phyloP scores from a whole-genome alignment of 352 stramenopile species.

The Achlya hypogyna region DNA sequence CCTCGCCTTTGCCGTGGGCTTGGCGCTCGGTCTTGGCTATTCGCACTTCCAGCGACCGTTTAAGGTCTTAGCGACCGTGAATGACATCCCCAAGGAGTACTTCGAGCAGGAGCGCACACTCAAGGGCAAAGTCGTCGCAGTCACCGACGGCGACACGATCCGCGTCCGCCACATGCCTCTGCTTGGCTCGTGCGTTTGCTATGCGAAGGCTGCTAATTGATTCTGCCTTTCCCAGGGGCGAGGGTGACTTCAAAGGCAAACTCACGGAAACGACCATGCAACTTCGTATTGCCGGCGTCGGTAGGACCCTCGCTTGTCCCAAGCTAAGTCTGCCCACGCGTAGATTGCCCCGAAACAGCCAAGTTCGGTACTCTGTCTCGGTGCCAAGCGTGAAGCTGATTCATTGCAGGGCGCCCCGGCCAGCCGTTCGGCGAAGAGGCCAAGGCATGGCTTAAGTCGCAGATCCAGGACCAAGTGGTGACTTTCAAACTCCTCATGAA shows the following conservation, averaged over 20 bases:
- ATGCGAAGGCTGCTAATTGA: background rate
- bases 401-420: constrained; percentile 24
- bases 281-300: constrained; percentile 73
- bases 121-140: constrained; percentile 28
- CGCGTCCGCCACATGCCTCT: constrained; percentile 55
- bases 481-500: constrained; percentile 72
- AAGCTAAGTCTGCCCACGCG: background rate
- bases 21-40: constrained; percentile 47
- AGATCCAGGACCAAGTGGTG: constrained; percentile 41
- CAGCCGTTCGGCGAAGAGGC: constrained; percentile 74
- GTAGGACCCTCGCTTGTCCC: constrained; percentile 19
- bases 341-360: constrained; percentile 74
- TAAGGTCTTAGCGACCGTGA: constrained; percentile 60
- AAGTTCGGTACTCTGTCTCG: constrained; percentile 54
- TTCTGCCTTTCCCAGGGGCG: constrained; percentile 15
- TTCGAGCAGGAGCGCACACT: constrained; percentile 59
- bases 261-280: constrained; percentile 73
- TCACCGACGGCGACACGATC: constrained; percentile 79
- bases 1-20: constrained; percentile 41
- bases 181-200: constrained; percentile 6
- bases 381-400: too few species aligned
- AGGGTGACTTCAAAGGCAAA: constrained; percentile 36
- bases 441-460: constrained; percentile 51
- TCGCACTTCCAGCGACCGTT: constrained; percentile 53
- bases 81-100: constrained; percentile 61